Evolutionary conservation across 352 stramenopile species (phyloP).

Genomic region (Globisporangium barbulae): DNA sequence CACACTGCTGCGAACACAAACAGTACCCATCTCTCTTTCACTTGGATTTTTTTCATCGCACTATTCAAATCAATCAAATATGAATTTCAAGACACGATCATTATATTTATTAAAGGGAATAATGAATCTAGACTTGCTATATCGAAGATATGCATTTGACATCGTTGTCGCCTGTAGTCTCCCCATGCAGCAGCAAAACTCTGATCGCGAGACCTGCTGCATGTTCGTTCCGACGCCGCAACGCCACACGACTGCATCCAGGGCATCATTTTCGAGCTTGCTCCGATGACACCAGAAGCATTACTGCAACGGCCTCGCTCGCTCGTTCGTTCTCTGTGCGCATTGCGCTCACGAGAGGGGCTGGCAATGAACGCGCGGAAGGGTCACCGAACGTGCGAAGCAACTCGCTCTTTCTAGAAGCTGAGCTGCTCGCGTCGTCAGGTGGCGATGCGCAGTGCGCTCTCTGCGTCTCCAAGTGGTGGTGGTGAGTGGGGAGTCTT

Average conservation of each 20-base stretch:
- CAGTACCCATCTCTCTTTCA: conserved; percentile 6
- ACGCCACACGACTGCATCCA: neutral
- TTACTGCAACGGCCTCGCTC: neutral
- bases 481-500: too few relatives aligned
- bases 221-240: conserved; percentile 4
- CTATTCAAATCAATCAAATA: neutral
- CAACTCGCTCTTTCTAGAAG: neutral
- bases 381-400: conserved; percentile 2
- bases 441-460: too few relatives aligned
- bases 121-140: neutral
- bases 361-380: neutral
- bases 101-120: neutral
- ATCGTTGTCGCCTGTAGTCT: neutral
- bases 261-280: neutral
- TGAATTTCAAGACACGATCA: neutral
- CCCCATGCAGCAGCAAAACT: conserved; percentile 4
- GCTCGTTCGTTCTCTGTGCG: neutral
- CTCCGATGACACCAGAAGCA: too few relatives aligned
- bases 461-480: too few relatives aligned
- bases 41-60: conserved; percentile 2
- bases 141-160: neutral
- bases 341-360: neutral
- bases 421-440: neutral
- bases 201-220: conserved; percentile 5
- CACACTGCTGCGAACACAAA: conserved; percentile 1